Base-by-base conservation (phyloP, 495 filamentous ascomycete genomes). In the Trichoderma parareesei region DNA sequence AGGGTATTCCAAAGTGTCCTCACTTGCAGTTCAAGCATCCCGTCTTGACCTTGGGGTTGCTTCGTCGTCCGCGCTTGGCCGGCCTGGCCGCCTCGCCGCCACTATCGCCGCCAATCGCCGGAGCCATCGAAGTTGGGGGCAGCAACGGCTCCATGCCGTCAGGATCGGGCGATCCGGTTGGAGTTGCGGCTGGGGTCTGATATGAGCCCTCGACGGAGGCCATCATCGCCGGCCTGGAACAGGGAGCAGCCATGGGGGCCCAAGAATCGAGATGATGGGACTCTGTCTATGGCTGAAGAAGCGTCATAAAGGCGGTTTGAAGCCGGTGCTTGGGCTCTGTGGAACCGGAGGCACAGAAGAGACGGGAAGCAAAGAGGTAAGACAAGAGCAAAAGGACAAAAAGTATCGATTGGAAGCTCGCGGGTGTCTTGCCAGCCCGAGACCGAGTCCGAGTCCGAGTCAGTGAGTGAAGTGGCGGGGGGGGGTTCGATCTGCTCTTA, bases 21-120 rank as follows among this genome's bases (percentile, higher is more conserved):
- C 76, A 84, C 80, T 84, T 84, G 82, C 82, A 84, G 73, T 80
- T 82, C 65, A 73, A 77, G 69, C 82, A 84, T 16, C 82, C 82
- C 1, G 82, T 84, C 71, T 78, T 81, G 60, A 81, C 79, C 67
- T 82, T 82, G 14, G 79, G 79, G 61, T 73, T 79, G 71, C 78
- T 80, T 49, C 65, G 37, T 61, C 65, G 42, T 59, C 67, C 35
- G 66, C 75, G 49, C 55, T 63, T 46, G 38, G 61, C 48, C 6
- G 61, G 37, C 11, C 27, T 46, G 16, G 61, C 5, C 41, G 41
- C 61, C 27, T 63, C 61, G 35, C 13, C 9, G 42, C 27, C 27
- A 35, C 27, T 4, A 9, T 37, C 20, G 18, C 20, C 9, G 18
- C 20, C 33, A 57, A 14, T n/a, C 27, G 14, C 33, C 4, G 49